These are phyloP conservation scores for Conticribra weissflogii DNA, from an alignment of 108 stramenopile genomes.

Conservation along the genomic window DNA sequence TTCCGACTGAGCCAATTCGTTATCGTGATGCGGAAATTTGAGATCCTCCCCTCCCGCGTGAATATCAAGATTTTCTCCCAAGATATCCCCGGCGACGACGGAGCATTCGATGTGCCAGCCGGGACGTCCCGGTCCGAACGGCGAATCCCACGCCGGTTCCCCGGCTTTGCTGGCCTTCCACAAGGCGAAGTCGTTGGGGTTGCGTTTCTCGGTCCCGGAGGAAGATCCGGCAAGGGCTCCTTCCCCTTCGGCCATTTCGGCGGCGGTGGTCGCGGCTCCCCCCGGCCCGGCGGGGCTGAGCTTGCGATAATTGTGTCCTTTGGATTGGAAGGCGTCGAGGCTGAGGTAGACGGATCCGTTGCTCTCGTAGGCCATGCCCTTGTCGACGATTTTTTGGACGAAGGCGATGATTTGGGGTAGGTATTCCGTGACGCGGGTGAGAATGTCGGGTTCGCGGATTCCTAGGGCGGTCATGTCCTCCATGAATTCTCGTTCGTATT, in stretches of 20 bases:
- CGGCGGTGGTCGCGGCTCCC: constrained; percentile 73
- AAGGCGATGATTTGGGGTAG: constrained; percentile 92
- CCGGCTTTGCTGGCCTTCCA: constrained; percentile 96
- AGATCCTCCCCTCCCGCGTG: constrained; percentile 97
- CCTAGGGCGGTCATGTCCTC: constrained; percentile 94
- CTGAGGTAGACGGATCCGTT: constrained; percentile 96
- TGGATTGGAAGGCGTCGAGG: constrained; percentile 75
- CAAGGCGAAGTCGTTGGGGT: constrained; percentile 94
- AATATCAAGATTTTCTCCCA: constrained; percentile 87
- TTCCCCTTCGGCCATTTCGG: constrained; percentile 95
- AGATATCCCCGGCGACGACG: constrained; percentile 92
- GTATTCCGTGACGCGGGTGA: constrained; percentile 96
- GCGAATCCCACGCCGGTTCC: constrained; percentile 97
- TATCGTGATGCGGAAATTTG: constrained; percentile 99
- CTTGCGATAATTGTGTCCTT: constrained; percentile 72
- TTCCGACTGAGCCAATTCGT: constrained; percentile 97
- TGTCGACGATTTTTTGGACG: constrained; percentile 87
- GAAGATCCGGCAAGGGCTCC: constrained; percentile 74
- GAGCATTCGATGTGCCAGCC: constrained; percentile 99
- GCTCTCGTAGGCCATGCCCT: constrained; percentile 93
- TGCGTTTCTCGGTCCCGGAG: constrained; percentile 75
- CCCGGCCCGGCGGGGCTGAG: constrained; percentile 67
- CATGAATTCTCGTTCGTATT: constrained; percentile 94
- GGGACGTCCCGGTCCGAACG: constrained; percentile 96
- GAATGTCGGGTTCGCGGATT: constrained; percentile 84